phyloP scores from a whole-genome alignment of 2,329 filamentous ascomycete species.

The Corniculantispora saksenae region DNA sequence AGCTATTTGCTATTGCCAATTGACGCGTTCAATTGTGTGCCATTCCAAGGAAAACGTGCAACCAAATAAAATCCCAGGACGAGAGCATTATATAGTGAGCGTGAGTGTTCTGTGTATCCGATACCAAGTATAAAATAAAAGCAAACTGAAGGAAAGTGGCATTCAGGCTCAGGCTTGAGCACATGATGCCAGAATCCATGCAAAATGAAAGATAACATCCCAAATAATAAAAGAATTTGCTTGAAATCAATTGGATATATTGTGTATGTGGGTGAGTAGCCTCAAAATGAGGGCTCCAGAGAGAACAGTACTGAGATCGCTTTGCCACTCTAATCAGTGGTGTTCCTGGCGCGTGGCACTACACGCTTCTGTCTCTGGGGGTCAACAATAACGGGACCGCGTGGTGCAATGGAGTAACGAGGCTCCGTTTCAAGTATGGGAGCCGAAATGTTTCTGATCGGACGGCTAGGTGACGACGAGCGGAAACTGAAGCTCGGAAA shows the following conservation, averaged over 20 bases:
- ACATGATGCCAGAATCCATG: neutral
- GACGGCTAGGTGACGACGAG: neutral
- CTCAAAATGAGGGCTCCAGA: neutral
- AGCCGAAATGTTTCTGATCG: neutral
- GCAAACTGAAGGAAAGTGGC: no score
- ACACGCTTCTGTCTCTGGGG: conserved; percentile 4
- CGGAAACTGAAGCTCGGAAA: neutral
- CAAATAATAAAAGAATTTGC: neutral
- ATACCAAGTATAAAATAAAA: neutral
- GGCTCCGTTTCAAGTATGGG: neutral
- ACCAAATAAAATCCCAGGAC: neutral
- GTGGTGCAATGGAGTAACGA: neutral
- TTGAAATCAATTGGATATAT: conserved; percentile 8
- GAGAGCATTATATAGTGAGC: neutral
- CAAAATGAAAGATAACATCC: neutral
- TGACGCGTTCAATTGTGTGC: neutral
- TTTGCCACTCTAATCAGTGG: neutral
- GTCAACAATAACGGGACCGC: neutral
- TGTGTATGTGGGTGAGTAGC: neutral
- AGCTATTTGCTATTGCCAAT: neutral
- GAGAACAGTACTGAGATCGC: neutral
- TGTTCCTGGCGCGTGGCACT: neutral
- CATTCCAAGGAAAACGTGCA: neutral
- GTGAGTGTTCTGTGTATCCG: neutral
- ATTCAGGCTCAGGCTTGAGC: neutral